Evolutionary conservation across 345 rosid species (phyloP), one percentile per base, ranked within the genome.

Genomic region (Populus pruinosa): DNA sequence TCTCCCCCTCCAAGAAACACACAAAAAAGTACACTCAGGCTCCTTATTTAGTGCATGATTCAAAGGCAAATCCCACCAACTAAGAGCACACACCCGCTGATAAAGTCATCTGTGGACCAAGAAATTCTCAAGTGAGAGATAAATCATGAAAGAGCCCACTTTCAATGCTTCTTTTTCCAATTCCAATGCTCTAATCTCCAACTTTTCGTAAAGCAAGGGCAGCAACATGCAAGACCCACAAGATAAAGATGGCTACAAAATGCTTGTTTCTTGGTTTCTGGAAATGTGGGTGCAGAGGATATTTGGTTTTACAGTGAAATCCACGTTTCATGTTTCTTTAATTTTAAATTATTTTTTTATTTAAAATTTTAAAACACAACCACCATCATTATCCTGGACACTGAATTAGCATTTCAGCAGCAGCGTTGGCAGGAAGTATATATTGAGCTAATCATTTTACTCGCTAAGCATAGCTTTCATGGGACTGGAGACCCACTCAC

Each of bases 371-470:
- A 4, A 4, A 33, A 33, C 31, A 31, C 31, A 31, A 0, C 25
- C 0, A 25, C 25, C 25, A 25, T 25, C 25, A 25, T 25, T 25
- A 25, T 25, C 25, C 31, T 31, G 31, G 2, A 29, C 35, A 33
- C 35, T 3, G 0, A 33, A 33, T 63, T 69, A 12, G 78, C 73
- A 66, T 75, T 2, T 7, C 38, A 71, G 72, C 63, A 18, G 74
- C 68, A 73, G 29, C 4, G 3, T 21, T 70, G 71, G n/a, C 2
- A 18, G 33, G 33, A 23, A n/a, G n/a, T 56, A 70, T 77, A 81
- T 76, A 85, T 81, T 78, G 62, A 65, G 31, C 86, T 83, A 87
- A 89, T 89, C 89, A 87, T 87, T 83, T 70, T 79, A 73, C 77
- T 79, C 91, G 80, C 88, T 75, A 76, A 33, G 31, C 18, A 18